Evolutionary conservation across 345 rosid genomes (phyloP).

Genomic region (Linum usitatissimum): DNA sequence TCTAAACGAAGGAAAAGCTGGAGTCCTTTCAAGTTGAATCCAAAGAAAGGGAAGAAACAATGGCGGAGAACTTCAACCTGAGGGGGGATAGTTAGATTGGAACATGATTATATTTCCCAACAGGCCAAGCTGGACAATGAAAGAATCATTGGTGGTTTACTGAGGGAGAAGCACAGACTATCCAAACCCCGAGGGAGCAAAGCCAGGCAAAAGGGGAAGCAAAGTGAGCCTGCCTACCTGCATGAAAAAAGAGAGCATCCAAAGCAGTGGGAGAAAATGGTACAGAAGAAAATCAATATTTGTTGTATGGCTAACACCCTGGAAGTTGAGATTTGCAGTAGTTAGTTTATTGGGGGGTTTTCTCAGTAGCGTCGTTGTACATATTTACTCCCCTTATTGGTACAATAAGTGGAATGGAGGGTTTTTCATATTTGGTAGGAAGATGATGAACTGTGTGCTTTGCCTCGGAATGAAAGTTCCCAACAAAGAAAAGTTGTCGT

Average conservation of each 20-base stretch:
- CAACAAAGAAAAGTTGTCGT: too few species aligned
- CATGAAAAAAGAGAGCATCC: background rate
- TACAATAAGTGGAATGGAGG: background rate
- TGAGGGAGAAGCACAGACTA: too few species aligned
- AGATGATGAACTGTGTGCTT: background rate
- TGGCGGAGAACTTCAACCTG: conserved; percentile 67
- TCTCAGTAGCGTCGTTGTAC: background rate
- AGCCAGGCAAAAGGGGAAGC: too few species aligned
- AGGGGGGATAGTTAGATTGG: background rate
- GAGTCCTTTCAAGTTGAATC: conserved; percentile 86
- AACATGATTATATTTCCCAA: too few species aligned
- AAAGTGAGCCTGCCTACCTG: too few species aligned
- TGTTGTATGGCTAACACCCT: background rate
- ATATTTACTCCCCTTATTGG: background rate
- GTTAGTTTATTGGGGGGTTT: background rate
- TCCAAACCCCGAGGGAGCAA: too few species aligned
- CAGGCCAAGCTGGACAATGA: too few species aligned
- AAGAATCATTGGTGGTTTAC: too few species aligned
- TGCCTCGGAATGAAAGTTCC: background rate
- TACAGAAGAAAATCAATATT: background rate
- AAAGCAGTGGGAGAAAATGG: background rate
- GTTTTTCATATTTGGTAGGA: background rate
- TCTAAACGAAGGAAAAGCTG: conserved; percentile 83
- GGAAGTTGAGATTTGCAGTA: background rate
- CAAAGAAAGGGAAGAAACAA: conserved; percentile 76